Conservation (phyloP, 2,329 filamentous ascomycete genomes). For the Aspergillus aculeatinus region DNA sequence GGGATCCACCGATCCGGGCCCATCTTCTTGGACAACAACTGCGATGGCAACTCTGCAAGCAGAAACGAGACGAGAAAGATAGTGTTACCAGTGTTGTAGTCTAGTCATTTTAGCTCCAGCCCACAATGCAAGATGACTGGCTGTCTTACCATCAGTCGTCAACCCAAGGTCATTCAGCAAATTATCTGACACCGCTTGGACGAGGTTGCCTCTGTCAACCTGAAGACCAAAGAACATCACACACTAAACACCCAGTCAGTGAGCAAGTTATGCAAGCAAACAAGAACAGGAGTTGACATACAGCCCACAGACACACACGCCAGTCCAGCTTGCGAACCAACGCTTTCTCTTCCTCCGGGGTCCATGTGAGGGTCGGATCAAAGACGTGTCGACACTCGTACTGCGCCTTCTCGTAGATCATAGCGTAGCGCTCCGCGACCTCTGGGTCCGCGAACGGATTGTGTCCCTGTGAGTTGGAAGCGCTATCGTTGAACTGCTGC, state of each 20-base stretch:
- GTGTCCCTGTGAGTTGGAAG: slow-evolving; percentile 1
- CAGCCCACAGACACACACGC: slow-evolving; percentile 26
- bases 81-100: slow-evolving; percentile 55
- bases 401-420: slow-evolving; percentile 55
- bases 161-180: slow-evolving; percentile 47
- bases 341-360: slow-evolving; percentile 32
- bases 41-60: slow-evolving; percentile 56
- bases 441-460: slow-evolving; percentile 51
- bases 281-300: slow-evolving; percentile 15
- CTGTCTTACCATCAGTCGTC: slow-evolving; percentile 31
- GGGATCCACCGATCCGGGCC: slow-evolving; percentile 59
- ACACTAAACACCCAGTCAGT: slow-evolving; percentile 32
- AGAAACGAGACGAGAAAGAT: slow-evolving; percentile 58
- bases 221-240: slow-evolving; percentile 62
- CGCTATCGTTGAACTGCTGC: background rate
- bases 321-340: slow-evolving; percentile 27
- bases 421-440: slow-evolving; percentile 55
- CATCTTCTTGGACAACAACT: slow-evolving; percentile 56
- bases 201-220: slow-evolving; percentile 59
- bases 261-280: background rate
- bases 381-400: slow-evolving; percentile 48
- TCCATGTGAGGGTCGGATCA: slow-evolving; percentile 40
- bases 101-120: slow-evolving; percentile 47
- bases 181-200: slow-evolving; percentile 58
- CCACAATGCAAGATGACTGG: slow-evolving; percentile 46